phyloP scores from a whole-genome alignment of 2,329 filamentous ascomycete species.

The Penicillium sp. region DNA sequence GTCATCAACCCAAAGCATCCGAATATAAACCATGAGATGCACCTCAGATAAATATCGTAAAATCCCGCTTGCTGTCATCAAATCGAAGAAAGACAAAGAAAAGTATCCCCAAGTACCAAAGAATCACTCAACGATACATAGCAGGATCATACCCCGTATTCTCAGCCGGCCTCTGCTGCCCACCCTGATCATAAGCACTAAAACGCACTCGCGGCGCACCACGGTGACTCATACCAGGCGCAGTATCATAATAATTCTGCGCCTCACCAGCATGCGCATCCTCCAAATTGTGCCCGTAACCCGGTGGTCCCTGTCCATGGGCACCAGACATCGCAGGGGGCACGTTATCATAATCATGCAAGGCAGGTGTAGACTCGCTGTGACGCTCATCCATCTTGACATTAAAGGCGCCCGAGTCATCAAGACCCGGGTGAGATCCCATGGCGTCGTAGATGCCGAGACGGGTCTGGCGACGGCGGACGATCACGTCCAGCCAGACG shows the following conservation, averaged over 20 bases:
- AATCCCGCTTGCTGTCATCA: background rate
- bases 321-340: conserved; percentile 6
- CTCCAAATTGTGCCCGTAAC: conserved; percentile 14
- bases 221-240: conserved; percentile 18
- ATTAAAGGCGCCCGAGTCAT: conserved; percentile 29
- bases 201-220: conserved; percentile 21
- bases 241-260: conserved; percentile 29
- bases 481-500: conserved; percentile 51
- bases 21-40: background rate
- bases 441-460: conserved; percentile 51
- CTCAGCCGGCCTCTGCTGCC: conserved; percentile 26
- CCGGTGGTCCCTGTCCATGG: background rate
- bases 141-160: conserved; percentile 39
- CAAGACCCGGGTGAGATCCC: conserved; percentile 28
- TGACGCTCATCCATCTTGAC: conserved; percentile 34
- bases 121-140: conserved; percentile 27
- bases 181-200: conserved; percentile 19
- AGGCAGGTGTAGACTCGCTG: conserved; percentile 12
- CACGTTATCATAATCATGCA: conserved; percentile 12
- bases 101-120: background rate
- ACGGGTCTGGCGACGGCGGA: conserved; percentile 43
- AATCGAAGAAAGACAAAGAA: background rate
- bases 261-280: conserved; percentile 27
- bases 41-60: background rate
- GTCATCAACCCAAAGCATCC: background rate